A percentile compares a stretch with the other conserved stretches of the same genome.
Conservation (phyloP, 345 rosid genomes). For the Acer negundo region DNA sequence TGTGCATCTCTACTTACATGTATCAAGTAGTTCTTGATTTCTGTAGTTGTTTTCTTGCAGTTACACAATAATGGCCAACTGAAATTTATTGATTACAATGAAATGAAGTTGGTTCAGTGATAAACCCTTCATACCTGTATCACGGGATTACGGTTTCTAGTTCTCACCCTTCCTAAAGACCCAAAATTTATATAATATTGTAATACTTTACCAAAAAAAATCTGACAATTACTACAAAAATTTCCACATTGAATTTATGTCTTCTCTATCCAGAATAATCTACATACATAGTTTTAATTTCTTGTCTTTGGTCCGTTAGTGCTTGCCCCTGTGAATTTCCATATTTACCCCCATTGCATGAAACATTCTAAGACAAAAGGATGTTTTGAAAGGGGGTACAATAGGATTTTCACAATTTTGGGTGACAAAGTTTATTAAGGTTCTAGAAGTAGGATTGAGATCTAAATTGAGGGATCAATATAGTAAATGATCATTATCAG, state of each 20-base stretch:
- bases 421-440: background rate
- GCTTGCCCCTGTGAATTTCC: background rate
- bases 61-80: background rate
- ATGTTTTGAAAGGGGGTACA: background rate
- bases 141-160: no score
- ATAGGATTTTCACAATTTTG: background rate
- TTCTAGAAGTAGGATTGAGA: no score
- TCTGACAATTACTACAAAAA: background rate
- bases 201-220: no score
- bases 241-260: background rate
- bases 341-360: background rate
- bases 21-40: background rate
- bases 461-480: no score
- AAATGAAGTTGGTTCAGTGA: no score
- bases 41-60: background rate
- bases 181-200: no score
- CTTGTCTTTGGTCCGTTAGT: background rate
- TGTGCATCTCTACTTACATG: no score
- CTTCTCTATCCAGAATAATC: conserved; percentile 12
- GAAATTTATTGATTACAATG: background rate
- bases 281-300: background rate
- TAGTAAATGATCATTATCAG: no score
- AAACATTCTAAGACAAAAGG: background rate
- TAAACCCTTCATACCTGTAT: no score
- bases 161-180: no score